Conservation (phyloP, 2,329 filamentous ascomycete species). For the Ophiostoma montium region DNA sequence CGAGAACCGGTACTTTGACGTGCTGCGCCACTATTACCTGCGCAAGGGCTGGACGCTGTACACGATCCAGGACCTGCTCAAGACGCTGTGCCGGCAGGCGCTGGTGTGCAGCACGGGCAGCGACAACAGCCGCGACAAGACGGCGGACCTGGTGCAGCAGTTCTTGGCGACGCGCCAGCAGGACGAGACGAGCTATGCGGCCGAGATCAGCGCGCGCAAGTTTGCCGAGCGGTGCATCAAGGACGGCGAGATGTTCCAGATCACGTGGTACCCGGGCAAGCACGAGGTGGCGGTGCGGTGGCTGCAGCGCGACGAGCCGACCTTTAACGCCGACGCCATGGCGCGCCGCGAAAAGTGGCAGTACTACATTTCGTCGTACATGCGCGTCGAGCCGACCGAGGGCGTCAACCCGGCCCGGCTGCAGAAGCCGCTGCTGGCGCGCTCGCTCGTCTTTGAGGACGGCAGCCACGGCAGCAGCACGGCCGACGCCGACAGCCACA, state of each 20-base stretch:
- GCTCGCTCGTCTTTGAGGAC: conserved; percentile 36
- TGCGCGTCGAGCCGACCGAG: conserved; percentile 77
- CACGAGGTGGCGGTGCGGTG: conserved; percentile 59
- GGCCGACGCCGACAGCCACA: conserved; percentile 32
- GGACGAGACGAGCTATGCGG: conserved; percentile 77
- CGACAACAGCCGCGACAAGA: conserved; percentile 87
- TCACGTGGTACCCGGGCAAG: conserved; percentile 64
- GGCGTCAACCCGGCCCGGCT: conserved; percentile 53
- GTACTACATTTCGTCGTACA: conserved; percentile 88
- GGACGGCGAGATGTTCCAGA: conserved; percentile 80
- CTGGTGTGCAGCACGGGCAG: conserved; percentile 73
- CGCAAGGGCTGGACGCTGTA: conserved; percentile 87
- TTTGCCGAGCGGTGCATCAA: conserved; percentile 87
- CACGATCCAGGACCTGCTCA: conserved; percentile 78
- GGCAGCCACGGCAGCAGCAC: not conserved
- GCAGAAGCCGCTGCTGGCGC: conserved; percentile 54
- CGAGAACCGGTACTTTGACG: conserved; percentile 72
- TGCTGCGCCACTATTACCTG: conserved; percentile 81
- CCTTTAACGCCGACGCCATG: conserved; percentile 82
- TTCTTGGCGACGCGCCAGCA: conserved; percentile 71
- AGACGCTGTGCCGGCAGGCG: conserved; percentile 66
- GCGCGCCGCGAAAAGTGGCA: conserved; percentile 76
- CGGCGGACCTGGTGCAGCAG: conserved; percentile 73
- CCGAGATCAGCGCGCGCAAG: conserved; percentile 80
- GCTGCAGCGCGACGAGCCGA: conserved; percentile 53